Evolutionary conservation across 495 filamentous ascomycete genomes (phyloP).

Genomic region (Xeromyces bisporus): DNA sequence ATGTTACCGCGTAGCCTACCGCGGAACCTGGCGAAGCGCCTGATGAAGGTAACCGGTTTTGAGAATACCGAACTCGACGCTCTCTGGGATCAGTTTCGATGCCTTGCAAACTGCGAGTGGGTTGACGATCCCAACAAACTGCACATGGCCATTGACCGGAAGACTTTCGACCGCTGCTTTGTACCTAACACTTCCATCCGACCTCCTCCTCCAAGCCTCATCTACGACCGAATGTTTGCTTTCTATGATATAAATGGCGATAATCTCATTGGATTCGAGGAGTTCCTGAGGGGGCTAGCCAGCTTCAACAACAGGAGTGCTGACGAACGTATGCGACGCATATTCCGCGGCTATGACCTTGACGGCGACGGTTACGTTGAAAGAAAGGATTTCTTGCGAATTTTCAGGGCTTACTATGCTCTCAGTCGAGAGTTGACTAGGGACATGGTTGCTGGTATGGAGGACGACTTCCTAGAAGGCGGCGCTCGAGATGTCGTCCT

Average conservation of each 20-base stretch:
- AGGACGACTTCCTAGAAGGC: slow-evolving; percentile 61
- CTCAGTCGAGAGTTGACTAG: slow-evolving; percentile 70
- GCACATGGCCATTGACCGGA: slow-evolving; percentile 69
- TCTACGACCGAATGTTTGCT: slow-evolving; percentile 89
- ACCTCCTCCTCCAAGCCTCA: slow-evolving; percentile 65
- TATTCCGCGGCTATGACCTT: slow-evolving; percentile 84
- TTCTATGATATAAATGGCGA: slow-evolving; percentile 89
- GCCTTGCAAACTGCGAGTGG: slow-evolving; percentile 75
- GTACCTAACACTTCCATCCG: slow-evolving; percentile 63
- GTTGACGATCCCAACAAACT: slow-evolving; percentile 63
- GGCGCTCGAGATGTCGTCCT: slow-evolving; percentile 58
- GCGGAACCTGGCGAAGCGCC: slow-evolving; percentile 40
- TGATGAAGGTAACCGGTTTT: slow-evolving; percentile 57
- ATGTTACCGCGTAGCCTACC: slow-evolving; percentile 46
- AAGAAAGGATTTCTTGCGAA: slow-evolving; percentile 74
- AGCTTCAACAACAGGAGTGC: slow-evolving; percentile 56
- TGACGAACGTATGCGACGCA: slow-evolving; percentile 47
- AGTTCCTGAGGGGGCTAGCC: slow-evolving; percentile 73
- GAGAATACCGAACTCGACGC: slow-evolving; percentile 77
- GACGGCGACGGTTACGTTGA: slow-evolving; percentile 78
- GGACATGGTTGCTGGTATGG: slow-evolving; percentile 66
- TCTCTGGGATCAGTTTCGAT: slow-evolving; percentile 91
- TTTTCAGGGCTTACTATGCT: slow-evolving; percentile 82
- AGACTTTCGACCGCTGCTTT: slow-evolving; percentile 80
- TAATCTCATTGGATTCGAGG: slow-evolving; percentile 81